A percentile compares a stretch with the other conserved stretches of the same genome.
Evolutionary conservation across 2,329 filamentous ascomycete genomes (phyloP).

Genomic region (Paracoccidioides lutzii): DNA sequence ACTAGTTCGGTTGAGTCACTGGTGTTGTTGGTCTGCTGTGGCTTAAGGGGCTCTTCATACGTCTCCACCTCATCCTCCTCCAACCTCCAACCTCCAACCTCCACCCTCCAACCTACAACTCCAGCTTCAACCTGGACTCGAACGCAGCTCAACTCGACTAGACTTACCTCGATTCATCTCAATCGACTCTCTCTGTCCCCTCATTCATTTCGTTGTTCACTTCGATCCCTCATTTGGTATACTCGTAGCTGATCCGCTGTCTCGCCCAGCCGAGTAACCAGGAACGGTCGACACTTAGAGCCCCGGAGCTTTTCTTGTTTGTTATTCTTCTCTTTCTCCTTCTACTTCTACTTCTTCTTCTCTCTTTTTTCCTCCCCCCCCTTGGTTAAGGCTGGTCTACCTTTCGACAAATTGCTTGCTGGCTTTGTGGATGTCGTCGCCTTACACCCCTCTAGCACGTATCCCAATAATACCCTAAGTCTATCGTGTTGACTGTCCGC

Average conservation of each 20-base stretch:
- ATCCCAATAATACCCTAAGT: no score
- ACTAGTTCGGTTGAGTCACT: not conserved
- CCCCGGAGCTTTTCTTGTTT: constrained; percentile 2
- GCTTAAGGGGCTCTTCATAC: not conserved
- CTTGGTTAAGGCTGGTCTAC: constrained; percentile 6
- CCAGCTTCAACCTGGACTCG: no score
- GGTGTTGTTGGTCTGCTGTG: not conserved
- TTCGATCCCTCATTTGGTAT: not conserved
- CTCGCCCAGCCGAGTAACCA: not conserved
- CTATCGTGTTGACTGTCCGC: not conserved
- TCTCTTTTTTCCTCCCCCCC: no score
- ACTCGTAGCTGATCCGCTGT: not conserved
- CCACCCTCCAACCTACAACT: no score
- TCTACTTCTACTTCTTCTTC: no score
- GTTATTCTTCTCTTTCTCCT: no score
- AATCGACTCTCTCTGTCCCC: not conserved
- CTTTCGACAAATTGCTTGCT: constrained; percentile 15
- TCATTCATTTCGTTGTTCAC: not conserved
- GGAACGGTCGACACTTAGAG: not conserved
- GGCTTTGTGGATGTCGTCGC: constrained; percentile 15
- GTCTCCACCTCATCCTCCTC: no score
- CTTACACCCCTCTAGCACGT: constrained; percentile 1
- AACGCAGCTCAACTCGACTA: no score
- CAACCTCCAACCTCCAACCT: no score
- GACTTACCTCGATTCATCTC: no score